Conservation (phyloP, 78 protist species). For the Guillardia theta region DNA sequence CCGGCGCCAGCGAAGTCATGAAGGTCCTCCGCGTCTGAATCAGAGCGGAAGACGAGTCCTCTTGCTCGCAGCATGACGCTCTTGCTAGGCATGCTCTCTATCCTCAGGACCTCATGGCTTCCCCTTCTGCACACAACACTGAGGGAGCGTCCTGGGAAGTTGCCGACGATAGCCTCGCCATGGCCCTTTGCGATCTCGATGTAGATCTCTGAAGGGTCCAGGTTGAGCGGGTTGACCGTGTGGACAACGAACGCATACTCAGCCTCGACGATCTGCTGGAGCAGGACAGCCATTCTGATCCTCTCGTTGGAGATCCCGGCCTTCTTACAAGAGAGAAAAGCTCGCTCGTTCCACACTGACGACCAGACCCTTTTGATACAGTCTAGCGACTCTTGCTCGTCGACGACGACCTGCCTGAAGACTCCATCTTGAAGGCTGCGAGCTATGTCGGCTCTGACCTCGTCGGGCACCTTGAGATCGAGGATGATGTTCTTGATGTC, state of each 20-base stretch:
- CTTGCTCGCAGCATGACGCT: not conserved
- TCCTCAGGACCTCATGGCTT: not conserved
- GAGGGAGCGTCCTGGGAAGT: not conserved
- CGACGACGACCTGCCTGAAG: too few species aligned
- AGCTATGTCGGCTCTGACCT: too few species aligned
- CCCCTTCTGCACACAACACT: not conserved
- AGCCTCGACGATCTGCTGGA: not conserved
- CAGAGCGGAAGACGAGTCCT: not conserved
- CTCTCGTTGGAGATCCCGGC: not conserved
- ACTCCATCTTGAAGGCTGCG: too few species aligned
- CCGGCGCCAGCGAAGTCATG: not conserved
- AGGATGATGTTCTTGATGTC: too few species aligned
- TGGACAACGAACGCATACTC: conserved; percentile 35
- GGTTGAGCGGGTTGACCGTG: not conserved
- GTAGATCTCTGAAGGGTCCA: not conserved
- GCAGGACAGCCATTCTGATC: not conserved
- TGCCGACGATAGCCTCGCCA: not conserved
- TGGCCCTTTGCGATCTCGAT: not conserved
- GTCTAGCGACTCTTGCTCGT: too few species aligned
- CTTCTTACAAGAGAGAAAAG: not conserved
- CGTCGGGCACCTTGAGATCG: too few species aligned
- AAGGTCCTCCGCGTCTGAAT: not conserved
- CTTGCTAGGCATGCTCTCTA: not conserved
- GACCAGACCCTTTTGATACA: not conserved
- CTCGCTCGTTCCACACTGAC: conserved; percentile 24